Percentiles rank a stretch among this genome's conserved stretches.
Conservation (phyloP, 768 basidiomycete species). For the Epithele typhae region DNA sequence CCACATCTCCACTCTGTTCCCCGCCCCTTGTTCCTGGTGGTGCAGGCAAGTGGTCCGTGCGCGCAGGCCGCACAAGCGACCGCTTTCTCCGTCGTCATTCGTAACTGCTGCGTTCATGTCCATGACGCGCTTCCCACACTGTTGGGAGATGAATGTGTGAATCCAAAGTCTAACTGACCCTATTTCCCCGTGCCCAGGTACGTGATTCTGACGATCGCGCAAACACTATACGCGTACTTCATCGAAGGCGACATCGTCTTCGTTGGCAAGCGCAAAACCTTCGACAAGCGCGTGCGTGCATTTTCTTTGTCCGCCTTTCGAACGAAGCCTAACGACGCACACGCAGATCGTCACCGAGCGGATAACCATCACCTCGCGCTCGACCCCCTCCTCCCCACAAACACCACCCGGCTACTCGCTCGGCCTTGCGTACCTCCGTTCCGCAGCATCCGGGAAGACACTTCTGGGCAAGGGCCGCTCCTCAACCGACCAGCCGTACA, state of each 20-base stretch:
- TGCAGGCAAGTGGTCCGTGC: too few relatives aligned
- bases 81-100: too few relatives aligned
- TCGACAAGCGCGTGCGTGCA: constrained; percentile 72
- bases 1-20: too few relatives aligned
- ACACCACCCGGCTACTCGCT: constrained; percentile 66
- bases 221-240: constrained; percentile 82
- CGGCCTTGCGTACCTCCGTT: constrained; percentile 66
- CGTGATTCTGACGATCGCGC: constrained; percentile 61
- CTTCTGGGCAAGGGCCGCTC: constrained; percentile 69
- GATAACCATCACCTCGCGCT: constrained; percentile 72
- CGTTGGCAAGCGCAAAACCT: constrained; percentile 84
- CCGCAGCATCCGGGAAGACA: constrained; percentile 82
- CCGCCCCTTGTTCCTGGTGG: too few relatives aligned
- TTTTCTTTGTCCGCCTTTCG: not conserved
- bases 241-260: constrained; percentile 83
- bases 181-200: constrained; percentile 50
- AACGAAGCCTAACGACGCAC: not conserved
- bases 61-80: too few relatives aligned
- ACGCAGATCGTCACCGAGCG: constrained; percentile 87
- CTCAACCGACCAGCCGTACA: constrained; percentile 52
- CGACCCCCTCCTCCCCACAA: constrained; percentile 48
- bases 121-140: too few relatives aligned
- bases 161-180: too few relatives aligned
- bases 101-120: too few relatives aligned
- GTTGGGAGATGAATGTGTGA: too few relatives aligned